Conservation (phyloP, 352 stramenopile species). For the Elongisporangium undulatum region DNA sequence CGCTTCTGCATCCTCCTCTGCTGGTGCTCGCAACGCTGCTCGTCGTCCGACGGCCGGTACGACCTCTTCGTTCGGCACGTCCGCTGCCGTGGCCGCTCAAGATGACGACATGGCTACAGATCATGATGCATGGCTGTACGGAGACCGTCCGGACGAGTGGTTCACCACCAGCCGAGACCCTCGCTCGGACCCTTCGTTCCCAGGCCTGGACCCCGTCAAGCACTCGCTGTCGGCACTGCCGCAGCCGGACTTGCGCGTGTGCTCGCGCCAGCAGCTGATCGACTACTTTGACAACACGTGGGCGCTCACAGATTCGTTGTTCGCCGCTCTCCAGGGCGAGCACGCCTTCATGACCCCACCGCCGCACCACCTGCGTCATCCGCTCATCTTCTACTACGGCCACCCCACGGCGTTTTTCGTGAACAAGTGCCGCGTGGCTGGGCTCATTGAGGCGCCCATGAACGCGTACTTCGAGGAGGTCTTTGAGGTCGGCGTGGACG, state of each 20-base stretch:
- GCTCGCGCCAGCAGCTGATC: conserved; percentile 84
- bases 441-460: conserved; percentile 83
- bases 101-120: conserved; percentile 22
- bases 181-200: conserved; percentile 49
- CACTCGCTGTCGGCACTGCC: conserved; percentile 47
- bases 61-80: conserved; percentile 18
- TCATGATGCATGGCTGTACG: conserved; percentile 45
- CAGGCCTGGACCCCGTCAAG: conserved; percentile 35
- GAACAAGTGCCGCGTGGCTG: conserved; percentile 95
- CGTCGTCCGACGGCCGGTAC: conserved; percentile 7
- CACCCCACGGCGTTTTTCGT: conserved; percentile 95
- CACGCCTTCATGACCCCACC: conserved; percentile 89
- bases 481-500: conserved; percentile 97
- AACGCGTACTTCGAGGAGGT: conserved; percentile 95
- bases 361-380: conserved; percentile 92
- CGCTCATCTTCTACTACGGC: conserved; percentile 98
- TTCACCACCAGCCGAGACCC: conserved; percentile 67
- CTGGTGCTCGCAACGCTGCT: conserved; percentile 11
- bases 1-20: not conserved
- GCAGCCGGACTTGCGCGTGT: conserved; percentile 83
- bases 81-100: conserved; percentile 14
- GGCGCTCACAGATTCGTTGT: conserved; percentile 93
- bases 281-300: conserved; percentile 96
- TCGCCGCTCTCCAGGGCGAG: conserved; percentile 88
- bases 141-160: conserved; percentile 60